A percentile compares a stretch with the other conserved stretches of the same genome.
Conservation (phyloP, 441 rosid genomes). For the Melastoma candidum region DNA sequence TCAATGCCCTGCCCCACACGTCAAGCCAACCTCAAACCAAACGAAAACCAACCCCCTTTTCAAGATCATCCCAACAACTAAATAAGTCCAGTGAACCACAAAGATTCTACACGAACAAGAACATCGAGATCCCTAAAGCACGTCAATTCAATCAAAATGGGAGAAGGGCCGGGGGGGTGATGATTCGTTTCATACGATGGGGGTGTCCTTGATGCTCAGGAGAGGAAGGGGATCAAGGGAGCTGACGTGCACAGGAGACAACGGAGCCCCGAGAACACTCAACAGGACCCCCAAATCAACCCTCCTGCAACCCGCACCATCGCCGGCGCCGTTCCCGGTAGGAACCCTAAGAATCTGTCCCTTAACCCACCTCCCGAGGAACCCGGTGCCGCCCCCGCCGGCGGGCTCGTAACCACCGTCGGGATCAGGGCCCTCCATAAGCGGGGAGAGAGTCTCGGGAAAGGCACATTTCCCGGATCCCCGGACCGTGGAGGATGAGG, state of each 20-base stretch:
- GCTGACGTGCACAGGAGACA: conserved; percentile 73
- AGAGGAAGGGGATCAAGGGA: conserved; percentile 67
- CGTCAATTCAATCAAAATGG: neutral
- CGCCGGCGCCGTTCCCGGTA: conserved; percentile 25
- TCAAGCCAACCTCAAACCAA: no score
- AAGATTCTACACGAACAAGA: neutral
- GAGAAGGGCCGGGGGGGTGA: conserved; percentile 4
- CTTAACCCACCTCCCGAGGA: conserved; percentile 70
- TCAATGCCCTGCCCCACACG: no score
- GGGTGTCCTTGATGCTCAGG: conserved; percentile 62
- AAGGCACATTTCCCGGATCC: conserved; percentile 68
- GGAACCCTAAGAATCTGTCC: conserved; percentile 65
- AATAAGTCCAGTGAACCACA: conserved; percentile 10
- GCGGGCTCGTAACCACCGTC: conserved; percentile 22
- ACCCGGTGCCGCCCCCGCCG: conserved; percentile 24
- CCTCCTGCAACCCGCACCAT: conserved; percentile 21
- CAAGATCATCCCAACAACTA: no score
- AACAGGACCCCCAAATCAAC: conserved; percentile 70
- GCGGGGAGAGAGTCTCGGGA: conserved; percentile 40
- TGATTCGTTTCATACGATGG: conserved; percentile 41
- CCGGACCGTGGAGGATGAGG: conserved; percentile 33
- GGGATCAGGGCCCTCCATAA: conserved; percentile 78
- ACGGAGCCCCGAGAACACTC: conserved; percentile 82
- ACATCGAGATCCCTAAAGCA: neutral
- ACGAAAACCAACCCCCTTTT: no score